Base-by-base conservation (phyloP, 768 basidiomycete species). In the Boletus sp. region DNA sequence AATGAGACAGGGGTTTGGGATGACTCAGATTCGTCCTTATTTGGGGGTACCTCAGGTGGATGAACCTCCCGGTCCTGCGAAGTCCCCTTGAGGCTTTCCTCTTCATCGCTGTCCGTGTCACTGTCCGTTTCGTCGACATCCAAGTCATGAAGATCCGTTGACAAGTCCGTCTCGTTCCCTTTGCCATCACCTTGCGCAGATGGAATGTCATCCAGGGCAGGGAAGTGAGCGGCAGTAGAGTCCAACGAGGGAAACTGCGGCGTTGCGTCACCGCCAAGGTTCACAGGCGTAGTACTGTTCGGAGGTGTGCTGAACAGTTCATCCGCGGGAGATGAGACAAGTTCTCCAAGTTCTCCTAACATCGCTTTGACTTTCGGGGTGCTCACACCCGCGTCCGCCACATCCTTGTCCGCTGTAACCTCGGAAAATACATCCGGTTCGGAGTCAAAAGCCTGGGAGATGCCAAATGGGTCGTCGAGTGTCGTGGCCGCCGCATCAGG, bases 221-320 rank as follows among this genome's bases (percentile, higher is more conserved):
- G 77, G 67, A 78, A 78, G 32, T 75, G 64, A 37, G 52, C 53
- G 5, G 61, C 58, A 30, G 54, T 65, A 44, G 60, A 60, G 44
- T 71, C 67, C 54, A 74, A 63, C 1, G 77, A 67, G 10, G 50
- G 49, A 35, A 60, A 29, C 18, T 67, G 64, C 2, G 64, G 61
- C 14, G 60, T 58, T 1, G 51, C 44, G 20, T 64, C 58, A 28
- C 55, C 56, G 1, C 52, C 49, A 17, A 47, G 50, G 49, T 55
- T 53, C 32, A 67, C 52, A 18, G 73, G 67, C 24, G 75, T 69
- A 20, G 63, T 57, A n/a, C 75, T 78, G 12, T 79, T 78, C 1
- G 81, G 83, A 30, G 87, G 85, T 0, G 86, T 89, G 48, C 78
- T 73, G 63, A 90, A 90, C 15, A 77, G 62, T 33, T 89, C 80